Percentiles rank a stretch among this genome's conserved stretches.
phyloP scores from a whole-genome alignment of 2,329 filamentous ascomycete species.

The Trichoderma arundinaceum region DNA sequence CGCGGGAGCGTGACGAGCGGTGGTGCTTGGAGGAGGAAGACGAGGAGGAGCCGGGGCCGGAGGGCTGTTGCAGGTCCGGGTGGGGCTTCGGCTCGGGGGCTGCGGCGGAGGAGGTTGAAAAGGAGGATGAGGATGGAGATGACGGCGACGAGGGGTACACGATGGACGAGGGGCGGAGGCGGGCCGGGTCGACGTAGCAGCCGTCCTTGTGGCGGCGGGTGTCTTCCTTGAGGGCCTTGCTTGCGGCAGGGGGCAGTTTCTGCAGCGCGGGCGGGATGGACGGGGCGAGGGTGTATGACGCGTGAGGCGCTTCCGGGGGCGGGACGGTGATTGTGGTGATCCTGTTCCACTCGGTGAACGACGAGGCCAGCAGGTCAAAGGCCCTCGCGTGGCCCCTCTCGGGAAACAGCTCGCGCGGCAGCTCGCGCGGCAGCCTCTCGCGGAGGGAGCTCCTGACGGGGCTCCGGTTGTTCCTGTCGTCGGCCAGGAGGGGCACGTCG shows the following conservation, averaged over 20 bases:
- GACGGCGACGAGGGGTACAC: background rate
- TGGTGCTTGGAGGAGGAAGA: constrained; percentile 10
- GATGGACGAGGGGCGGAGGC: constrained; percentile 8
- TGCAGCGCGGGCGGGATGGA: constrained; percentile 12
- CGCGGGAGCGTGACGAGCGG: constrained; percentile 14
- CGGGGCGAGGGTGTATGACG: background rate
- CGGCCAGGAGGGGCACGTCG: constrained; percentile 69
- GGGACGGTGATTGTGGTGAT: background rate
- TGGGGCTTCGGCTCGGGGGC: background rate
- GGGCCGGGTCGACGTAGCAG: constrained; percentile 19
- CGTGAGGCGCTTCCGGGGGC: background rate
- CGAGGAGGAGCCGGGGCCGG: background rate
- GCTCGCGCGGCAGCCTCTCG: constrained; percentile 76
- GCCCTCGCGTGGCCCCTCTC: constrained; percentile 59
- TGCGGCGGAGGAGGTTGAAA: background rate
- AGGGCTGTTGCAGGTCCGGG: background rate
- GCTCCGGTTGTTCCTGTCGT: constrained; percentile 32
- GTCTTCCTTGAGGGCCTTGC: constrained; percentile 26
- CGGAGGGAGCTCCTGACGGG: constrained; percentile 39
- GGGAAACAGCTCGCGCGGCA: constrained; percentile 77
- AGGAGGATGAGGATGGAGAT: background rate
- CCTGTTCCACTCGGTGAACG: constrained; percentile 20
- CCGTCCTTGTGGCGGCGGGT: constrained; percentile 26
- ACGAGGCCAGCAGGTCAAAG: constrained; percentile 57
- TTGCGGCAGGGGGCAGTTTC: constrained; percentile 17